Conservation (phyloP, 371 early-diverging fungal species). For the Actinomucor elegans region DNA sequence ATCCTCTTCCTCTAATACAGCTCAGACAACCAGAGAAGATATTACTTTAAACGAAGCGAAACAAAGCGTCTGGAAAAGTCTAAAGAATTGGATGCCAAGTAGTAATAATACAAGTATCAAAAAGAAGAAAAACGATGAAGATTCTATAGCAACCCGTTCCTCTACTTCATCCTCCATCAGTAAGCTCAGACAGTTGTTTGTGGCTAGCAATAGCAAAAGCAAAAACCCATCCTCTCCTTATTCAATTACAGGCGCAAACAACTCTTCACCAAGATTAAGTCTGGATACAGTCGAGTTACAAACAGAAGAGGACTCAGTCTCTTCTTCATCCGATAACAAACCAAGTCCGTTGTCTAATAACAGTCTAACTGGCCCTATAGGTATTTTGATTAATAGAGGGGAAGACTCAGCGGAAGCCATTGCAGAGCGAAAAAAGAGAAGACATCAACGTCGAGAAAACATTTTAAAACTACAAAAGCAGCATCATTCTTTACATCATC, state of each 20-base stretch:
- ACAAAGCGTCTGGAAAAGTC: slow-evolving; percentile 23
- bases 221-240: background rate
- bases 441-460: slow-evolving; percentile 24
- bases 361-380: slow-evolving; percentile 8
- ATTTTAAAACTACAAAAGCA: slow-evolving; percentile 16
- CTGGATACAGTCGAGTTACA: background rate
- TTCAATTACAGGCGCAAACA: background rate
- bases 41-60: slow-evolving; percentile 4
- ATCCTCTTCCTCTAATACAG: background rate
- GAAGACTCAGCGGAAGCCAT: slow-evolving; percentile 30
- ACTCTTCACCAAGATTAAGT: background rate
- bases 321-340: background rate
- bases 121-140: slow-evolving; percentile 16
- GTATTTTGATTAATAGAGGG: slow-evolving; percentile 28
- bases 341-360: background rate
- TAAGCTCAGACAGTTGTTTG: slow-evolving; percentile 7
- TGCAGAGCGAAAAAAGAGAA: slow-evolving; percentile 22
- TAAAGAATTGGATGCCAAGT: slow-evolving; percentile 25
- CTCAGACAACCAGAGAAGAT: background rate
- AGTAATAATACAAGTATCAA: background rate
- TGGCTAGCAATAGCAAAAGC: slow-evolving; percentile 1
- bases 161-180: slow-evolving; percentile 20
- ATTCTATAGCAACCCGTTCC: slow-evolving; percentile 30
- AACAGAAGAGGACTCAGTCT: background rate
- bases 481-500: background rate